A percentile compares a stretch with the other conserved stretches of the same genome.
Evolutionary conservation across 2,329 filamentous ascomycete genomes (phyloP).

Genomic region (Exophiala sp.): DNA sequence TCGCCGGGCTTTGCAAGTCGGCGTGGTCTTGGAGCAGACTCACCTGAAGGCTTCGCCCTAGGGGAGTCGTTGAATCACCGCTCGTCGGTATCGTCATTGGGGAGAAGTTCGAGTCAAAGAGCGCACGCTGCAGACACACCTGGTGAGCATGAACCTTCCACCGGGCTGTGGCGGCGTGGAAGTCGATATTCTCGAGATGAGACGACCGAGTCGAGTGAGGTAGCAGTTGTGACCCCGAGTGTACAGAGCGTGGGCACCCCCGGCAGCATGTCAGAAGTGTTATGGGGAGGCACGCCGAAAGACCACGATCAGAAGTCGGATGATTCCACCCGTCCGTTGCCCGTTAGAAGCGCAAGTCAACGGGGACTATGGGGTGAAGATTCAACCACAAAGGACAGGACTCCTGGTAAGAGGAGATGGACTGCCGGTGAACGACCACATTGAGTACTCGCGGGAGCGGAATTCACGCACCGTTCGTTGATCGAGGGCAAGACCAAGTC

Average conservation of each 20-base stretch:
- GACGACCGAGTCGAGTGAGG: slow-evolving; percentile 20
- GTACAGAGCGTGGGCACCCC: slow-evolving; percentile 3
- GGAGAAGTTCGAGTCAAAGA: slow-evolving; percentile 20
- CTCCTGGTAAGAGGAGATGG: slow-evolving; percentile 25
- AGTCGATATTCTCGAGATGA: slow-evolving; percentile 22
- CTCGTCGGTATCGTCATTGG: neutral
- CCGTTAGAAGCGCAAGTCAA: slow-evolving; percentile 23
- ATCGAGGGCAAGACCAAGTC: too few relatives aligned
- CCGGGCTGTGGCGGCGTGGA: slow-evolving; percentile 21
- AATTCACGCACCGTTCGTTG: too few relatives aligned
- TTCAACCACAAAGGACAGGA: slow-evolving; percentile 16
- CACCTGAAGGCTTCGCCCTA: slow-evolving; percentile 26
- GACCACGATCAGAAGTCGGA: neutral
- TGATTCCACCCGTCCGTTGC: slow-evolving; percentile 7
- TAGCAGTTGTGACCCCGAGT: slow-evolving; percentile 13
- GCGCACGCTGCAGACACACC: slow-evolving; percentile 11
- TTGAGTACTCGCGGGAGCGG: slow-evolving; percentile 1
- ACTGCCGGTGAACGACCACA: slow-evolving; percentile 23
- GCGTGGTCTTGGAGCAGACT: slow-evolving; percentile 23
- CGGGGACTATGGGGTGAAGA: slow-evolving; percentile 25
- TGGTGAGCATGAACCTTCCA: slow-evolving; percentile 5
- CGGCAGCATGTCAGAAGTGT: slow-evolving; percentile 14
- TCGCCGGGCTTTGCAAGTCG: slow-evolving; percentile 27
- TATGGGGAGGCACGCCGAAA: neutral
- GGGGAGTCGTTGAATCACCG: slow-evolving; percentile 19